Percentiles rank a stretch among this genome's conserved stretches.
Evolutionary conservation across 108 stramenopile genomes (phyloP).

Genomic region (Nitzschia putrida): DNA sequence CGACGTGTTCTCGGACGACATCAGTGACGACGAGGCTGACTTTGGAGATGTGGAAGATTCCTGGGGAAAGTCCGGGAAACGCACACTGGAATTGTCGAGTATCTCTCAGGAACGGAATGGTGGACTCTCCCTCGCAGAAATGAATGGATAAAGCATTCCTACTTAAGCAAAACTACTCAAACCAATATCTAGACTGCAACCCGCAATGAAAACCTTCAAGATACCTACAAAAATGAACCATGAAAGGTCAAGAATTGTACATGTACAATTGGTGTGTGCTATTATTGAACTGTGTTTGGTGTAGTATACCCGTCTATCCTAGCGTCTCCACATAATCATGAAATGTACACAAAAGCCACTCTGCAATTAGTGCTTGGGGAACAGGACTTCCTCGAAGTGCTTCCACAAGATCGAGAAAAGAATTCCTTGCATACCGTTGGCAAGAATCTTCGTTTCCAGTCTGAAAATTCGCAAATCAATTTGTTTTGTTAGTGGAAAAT

Average conservation of each 20-base stretch:
- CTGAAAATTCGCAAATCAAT: background rate
- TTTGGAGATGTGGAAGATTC: conserved; percentile 29
- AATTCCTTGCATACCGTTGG: conserved; percentile 97
- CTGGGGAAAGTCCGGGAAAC: conserved; percentile 28
- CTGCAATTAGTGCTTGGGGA: conserved; percentile 50
- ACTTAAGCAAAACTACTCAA: too few species aligned
- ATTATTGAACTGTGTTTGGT: too few species aligned
- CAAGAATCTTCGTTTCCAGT: conserved; percentile 96
- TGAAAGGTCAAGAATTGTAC: too few species aligned
- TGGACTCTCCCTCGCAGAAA: conserved; percentile 21
- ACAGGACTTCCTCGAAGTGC: conserved; percentile 91
- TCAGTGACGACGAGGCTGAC: conserved; percentile 10
- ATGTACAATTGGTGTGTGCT: too few species aligned
- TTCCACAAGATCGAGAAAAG: conserved; percentile 99
- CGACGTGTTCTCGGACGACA: conserved; percentile 19
- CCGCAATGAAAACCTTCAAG: too few species aligned
- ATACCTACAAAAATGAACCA: too few species aligned
- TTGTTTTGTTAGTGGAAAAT: background rate
- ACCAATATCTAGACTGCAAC: too few species aligned
- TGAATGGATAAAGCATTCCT: conserved; percentile 17
- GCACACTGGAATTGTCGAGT: conserved; percentile 18
- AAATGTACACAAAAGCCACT: too few species aligned
- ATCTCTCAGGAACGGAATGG: conserved; percentile 3
- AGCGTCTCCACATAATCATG: too few species aligned
- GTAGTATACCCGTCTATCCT: too few species aligned